Evolutionary conservation across 495 filamentous ascomycete genomes (phyloP).

Genomic region (Trichoderma erinaceum): DNA sequence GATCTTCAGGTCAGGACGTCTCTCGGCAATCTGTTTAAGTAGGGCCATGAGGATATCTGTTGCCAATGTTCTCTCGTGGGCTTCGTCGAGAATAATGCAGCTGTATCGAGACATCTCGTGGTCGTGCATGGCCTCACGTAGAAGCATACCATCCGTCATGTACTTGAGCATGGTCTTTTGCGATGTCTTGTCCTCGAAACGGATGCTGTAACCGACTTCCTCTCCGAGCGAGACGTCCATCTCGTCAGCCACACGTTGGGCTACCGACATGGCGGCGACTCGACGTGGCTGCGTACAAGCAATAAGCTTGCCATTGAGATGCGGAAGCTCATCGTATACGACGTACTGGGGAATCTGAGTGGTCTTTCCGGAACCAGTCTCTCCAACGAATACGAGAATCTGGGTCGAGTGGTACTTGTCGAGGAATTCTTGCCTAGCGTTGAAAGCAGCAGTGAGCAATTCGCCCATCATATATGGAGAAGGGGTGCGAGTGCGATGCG

Average conservation of each 20-base stretch:
- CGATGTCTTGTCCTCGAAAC: conserved; percentile 94
- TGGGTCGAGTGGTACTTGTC: conserved; percentile 86
- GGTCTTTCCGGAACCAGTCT: conserved; percentile 98
- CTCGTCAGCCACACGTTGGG: conserved; percentile 94
- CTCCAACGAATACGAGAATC: conserved; percentile 96
- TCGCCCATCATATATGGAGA: background rate
- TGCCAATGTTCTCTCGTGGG: conserved; percentile 90
- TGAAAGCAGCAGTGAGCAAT: background rate
- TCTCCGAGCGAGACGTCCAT: conserved; percentile 91
- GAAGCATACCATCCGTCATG: conserved; percentile 99
- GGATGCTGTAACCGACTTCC: conserved; percentile 97
- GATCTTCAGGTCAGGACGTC: conserved; percentile 84
- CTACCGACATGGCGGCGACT: conserved; percentile 98
- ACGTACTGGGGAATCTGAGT: conserved; percentile 99
- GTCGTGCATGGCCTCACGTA: conserved; percentile 97
- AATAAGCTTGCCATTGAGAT: conserved; percentile 75
- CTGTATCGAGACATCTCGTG: conserved; percentile 85
- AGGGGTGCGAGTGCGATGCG: background rate
- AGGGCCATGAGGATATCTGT: conserved; percentile 96
- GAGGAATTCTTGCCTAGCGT: conserved; percentile 80
- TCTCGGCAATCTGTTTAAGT: conserved; percentile 73
- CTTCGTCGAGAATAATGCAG: conserved; percentile 97
- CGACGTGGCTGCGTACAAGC: conserved; percentile 97
- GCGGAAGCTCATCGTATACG: conserved; percentile 90
- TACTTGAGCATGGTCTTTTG: conserved; percentile 93